Base-by-base conservation (phyloP, 345 rosid genomes). In the Bretschneidera sinensis region DNA sequence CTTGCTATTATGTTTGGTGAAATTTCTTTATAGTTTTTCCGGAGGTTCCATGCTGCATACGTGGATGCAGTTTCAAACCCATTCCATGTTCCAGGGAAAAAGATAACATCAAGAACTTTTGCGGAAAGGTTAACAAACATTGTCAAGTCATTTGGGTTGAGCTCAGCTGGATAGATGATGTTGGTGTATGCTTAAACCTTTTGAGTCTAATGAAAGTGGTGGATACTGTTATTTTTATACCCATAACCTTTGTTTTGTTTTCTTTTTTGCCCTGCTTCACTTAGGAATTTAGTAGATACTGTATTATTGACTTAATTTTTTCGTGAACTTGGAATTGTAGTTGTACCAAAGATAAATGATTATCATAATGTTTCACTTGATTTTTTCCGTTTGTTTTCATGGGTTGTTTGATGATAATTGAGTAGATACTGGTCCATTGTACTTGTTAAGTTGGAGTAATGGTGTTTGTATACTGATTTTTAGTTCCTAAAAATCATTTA, bases 51-150 rank as follows among this genome's bases (percentile, higher is more conserved):
- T 73, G 89, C 96, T 43, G 95, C 91, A n/a, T 94, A 90, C 39
- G 92, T 85, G 49, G 97, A 90, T 67, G 97, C 95, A 20, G 89
- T 90, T 71, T 94, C 96, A 33, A 94, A 94, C 74, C 99, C 97
- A 0, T 94, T 88, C 60, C 95, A 94, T 22, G 88, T 94, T n/a
- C 96, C 92, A 0, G 96, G 96, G 21, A 94, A 90, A 76, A 94
- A 82, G 86, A 88, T 88, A 21, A 94, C 96, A 8, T 94, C 99
- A 58, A 86, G 67, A 78, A 85, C 81, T 51, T 90, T 88, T 60
- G 91, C 96, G 8, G 89, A 82, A 60, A 82, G 88, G 57, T 95
- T 94, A 47, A 88, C 82, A 81, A 78, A 76, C 69, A 83, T 94
- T 1, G 95, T 88, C 64, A 79, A 88, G 78, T 84, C 96, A 48